Evolutionary conservation across 2,329 filamentous ascomycete genomes (phyloP).

Genomic region (Berkeleyomyces rouxiae): DNA sequence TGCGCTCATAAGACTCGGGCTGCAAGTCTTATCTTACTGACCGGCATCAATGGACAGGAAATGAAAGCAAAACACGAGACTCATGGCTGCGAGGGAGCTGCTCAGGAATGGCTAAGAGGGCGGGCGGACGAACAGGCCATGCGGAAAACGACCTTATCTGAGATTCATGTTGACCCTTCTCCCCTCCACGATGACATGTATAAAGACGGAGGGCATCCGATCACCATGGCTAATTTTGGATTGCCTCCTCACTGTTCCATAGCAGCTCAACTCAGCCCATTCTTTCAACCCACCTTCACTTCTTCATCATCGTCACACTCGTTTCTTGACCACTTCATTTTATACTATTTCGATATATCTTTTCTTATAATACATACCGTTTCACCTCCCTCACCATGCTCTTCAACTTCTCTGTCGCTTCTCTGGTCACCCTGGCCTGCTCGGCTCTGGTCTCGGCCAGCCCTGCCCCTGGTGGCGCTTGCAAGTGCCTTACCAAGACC

Average conservation of each 20-base stretch:
- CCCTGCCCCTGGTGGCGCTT: neutral
- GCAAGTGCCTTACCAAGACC: slow-evolving; percentile 14
- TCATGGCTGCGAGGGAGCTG: slow-evolving; percentile 2
- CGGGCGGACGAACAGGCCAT: neutral
- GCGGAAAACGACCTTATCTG: neutral
- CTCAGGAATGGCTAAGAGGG: neutral
- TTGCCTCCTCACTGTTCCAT: neutral
- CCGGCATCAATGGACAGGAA: neutral
- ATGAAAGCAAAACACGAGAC: slow-evolving; percentile 8
- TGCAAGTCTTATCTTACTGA: neutral
- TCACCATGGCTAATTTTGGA: neutral
- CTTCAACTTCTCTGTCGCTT: slow-evolving; percentile 8
- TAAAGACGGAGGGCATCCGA: neutral
- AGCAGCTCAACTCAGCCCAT: neutral
- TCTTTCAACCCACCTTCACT: slow-evolving; percentile 8
- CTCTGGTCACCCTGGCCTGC: slow-evolving; percentile 8
- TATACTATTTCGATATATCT: neutral
- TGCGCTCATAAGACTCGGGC: neutral
- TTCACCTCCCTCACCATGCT: slow-evolving; percentile 7
- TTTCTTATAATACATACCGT: neutral
- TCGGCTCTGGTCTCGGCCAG: slow-evolving; percentile 4
- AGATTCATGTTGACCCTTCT: neutral
- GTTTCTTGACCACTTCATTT: neutral
- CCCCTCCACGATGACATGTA: neutral
- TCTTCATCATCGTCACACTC: neutral